Percentiles rank a stretch among this genome's conserved stretches.
Conservation (phyloP, 2,329 filamentous ascomycete genomes). For the Stylonectria norvegica region DNA sequence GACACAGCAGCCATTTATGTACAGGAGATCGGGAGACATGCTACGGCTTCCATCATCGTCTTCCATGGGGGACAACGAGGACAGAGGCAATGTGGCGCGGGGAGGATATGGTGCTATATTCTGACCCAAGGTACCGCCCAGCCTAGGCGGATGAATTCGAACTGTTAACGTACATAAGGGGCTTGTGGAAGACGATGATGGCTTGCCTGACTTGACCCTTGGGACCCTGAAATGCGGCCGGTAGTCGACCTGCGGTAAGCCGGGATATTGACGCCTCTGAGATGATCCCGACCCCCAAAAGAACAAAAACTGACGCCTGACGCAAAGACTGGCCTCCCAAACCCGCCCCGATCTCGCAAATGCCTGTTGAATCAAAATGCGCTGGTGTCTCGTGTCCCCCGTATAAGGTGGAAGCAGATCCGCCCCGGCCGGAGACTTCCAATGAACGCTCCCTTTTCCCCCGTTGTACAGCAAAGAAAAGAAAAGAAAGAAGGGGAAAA, state of each 20-base stretch:
- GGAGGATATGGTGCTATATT: constrained; percentile 40
- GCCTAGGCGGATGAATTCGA: constrained; percentile 31
- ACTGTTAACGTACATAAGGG: constrained; percentile 64
- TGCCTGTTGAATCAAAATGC: constrained; percentile 32
- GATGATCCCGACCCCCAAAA: constrained; percentile 25
- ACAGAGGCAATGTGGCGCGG: constrained; percentile 33
- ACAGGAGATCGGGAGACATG: constrained; percentile 43
- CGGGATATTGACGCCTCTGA: constrained; percentile 16
- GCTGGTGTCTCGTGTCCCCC: constrained; percentile 29
- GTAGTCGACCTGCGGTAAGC: constrained; percentile 19
- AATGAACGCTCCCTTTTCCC: constrained; percentile 27
- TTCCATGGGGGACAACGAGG: constrained; percentile 46
- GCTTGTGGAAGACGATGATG: constrained; percentile 66
- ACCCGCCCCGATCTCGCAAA: constrained; percentile 29
- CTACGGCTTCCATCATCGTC: constrained; percentile 62
- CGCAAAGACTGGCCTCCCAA: constrained; percentile 28
- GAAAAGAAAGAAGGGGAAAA: constrained; percentile 19
- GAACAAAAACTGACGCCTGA: constrained; percentile 30
- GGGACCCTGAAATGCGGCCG: constrained; percentile 24
- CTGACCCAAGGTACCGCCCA: constrained; percentile 37
- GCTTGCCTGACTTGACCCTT: constrained; percentile 55
- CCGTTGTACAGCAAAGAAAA: constrained; percentile 19
- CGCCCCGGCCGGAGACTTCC: too few species aligned
- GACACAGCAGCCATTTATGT: constrained; percentile 38
- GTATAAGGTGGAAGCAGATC: constrained; percentile 25